These are phyloP conservation scores for Phytophthora fragariae DNA, from an alignment of 352 stramenopile genomes.

Conservation along the genomic window DNA sequence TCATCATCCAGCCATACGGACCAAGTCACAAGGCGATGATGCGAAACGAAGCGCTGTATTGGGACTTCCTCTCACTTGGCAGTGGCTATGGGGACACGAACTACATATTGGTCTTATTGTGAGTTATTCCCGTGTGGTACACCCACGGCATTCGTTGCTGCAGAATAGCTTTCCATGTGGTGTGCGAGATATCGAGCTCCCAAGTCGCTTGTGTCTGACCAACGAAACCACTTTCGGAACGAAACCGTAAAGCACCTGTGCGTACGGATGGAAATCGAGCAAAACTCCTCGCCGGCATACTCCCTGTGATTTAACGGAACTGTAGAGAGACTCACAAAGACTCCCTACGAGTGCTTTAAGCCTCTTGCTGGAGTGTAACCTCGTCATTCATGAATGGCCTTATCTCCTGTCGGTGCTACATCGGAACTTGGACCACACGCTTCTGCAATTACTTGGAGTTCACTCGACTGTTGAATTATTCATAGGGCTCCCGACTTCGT, in stretches of 20 bases:
- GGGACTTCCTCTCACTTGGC: conserved; percentile 21
- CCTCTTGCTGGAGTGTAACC: too few relatives aligned
- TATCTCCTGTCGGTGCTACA: too few relatives aligned
- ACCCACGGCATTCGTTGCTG: not conserved
- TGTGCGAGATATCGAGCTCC: not conserved
- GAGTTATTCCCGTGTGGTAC: not conserved
- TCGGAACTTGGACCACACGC: too few relatives aligned
- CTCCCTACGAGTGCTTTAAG: too few relatives aligned
- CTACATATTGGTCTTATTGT: not conserved
- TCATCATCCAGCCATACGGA: conserved; percentile 8
- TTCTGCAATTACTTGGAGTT: too few relatives aligned
- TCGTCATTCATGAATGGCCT: too few relatives aligned
- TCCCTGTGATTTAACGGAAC: too few relatives aligned
- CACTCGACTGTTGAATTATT: too few relatives aligned
- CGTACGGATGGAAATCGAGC: too few relatives aligned
- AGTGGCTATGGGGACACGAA: not conserved
- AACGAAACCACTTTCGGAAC: not conserved
- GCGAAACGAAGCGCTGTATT: conserved; percentile 25
- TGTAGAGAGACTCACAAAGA: too few relatives aligned
- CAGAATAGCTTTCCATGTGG: not conserved
- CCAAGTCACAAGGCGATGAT: not conserved
- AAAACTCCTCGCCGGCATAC: too few relatives aligned
- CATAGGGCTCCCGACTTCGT: too few relatives aligned
- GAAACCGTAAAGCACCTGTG: not conserved
- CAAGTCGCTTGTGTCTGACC: not conserved